phyloP scores from a whole-genome alignment of 192 early-diverging fungal species.

The Coemansia guatemalensis region DNA sequence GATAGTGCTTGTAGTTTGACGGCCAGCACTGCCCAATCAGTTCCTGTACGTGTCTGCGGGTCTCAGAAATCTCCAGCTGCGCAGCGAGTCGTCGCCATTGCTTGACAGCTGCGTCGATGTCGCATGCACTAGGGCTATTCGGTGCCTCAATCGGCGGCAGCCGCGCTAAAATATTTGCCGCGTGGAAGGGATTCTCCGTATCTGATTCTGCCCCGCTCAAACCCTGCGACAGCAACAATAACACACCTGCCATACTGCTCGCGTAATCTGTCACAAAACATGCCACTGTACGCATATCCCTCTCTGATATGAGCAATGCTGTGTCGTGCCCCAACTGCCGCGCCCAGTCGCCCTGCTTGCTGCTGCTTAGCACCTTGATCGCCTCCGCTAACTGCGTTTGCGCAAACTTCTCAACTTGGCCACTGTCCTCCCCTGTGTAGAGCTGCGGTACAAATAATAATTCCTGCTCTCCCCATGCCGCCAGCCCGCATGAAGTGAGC shows the following conservation, averaged over 20 bases:
- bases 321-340: slow-evolving; percentile 17
- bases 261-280: slow-evolving; percentile 19
- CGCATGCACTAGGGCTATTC: slow-evolving; percentile 23
- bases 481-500: slow-evolving; percentile 10
- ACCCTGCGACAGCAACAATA: slow-evolving; percentile 11
- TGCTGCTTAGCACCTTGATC: slow-evolving; percentile 11
- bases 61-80: slow-evolving; percentile 26
- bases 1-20: slow-evolving; percentile 32
- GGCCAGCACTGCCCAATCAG: slow-evolving; percentile 35
- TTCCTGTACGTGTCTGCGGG: slow-evolving; percentile 26
- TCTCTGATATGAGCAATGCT: slow-evolving; percentile 5
- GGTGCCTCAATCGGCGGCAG: slow-evolving; percentile 32
- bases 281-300: slow-evolving; percentile 42
- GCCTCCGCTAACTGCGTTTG: slow-evolving; percentile 20
- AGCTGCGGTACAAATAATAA: slow-evolving; percentile 36
- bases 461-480: slow-evolving; percentile 8
- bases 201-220: background rate
- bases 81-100: slow-evolving; percentile 36
- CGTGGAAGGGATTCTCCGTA: slow-evolving; percentile 21
- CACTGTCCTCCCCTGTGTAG: slow-evolving; percentile 10
- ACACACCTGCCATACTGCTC: slow-evolving; percentile 15
- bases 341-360: slow-evolving; percentile 1
- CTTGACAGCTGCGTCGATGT: slow-evolving; percentile 16
- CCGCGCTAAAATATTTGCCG: slow-evolving; percentile 22
- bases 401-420: slow-evolving; percentile 7